phyloP scores from a whole-genome alignment of 768 basidiomycete species.

The Lentinus tigrinus region DNA sequence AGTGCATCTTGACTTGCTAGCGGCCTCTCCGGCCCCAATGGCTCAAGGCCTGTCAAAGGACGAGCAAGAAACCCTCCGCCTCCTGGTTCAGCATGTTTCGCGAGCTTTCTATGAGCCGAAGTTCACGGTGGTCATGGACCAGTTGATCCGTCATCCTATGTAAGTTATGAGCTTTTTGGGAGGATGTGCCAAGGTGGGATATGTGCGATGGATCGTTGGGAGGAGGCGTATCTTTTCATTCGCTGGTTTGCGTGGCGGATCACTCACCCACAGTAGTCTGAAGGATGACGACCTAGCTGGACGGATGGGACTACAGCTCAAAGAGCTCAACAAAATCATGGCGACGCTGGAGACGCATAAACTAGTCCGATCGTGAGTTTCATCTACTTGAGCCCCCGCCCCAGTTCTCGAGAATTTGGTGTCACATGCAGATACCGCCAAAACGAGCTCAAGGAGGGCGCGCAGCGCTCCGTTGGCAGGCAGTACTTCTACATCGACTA shows the following conservation, averaged over 20 bases:
- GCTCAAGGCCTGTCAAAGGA: constrained; percentile 52
- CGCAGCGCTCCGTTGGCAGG: constrained; percentile 81
- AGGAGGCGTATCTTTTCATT: constrained; percentile 14
- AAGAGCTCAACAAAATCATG: constrained; percentile 88
- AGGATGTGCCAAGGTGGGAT: not conserved
- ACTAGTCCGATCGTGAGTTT: constrained; percentile 71
- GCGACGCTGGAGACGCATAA: constrained; percentile 77
- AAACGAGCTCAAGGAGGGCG: constrained; percentile 88
- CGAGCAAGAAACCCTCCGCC: constrained; percentile 78
- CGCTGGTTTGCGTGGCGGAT: constrained; percentile 24
- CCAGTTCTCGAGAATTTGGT: not conserved
- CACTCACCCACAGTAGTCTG: constrained; percentile 49
- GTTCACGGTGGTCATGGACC: constrained; percentile 89
- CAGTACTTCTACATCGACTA: constrained; percentile 98
- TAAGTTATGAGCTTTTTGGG: constrained; percentile 58
- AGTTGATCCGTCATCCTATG: constrained; percentile 90
- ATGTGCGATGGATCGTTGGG: constrained; percentile 15
- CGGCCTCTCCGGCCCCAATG: constrained; percentile 24
- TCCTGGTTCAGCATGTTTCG: constrained; percentile 90
- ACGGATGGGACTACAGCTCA: constrained; percentile 83
- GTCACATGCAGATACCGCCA: constrained; percentile 67
- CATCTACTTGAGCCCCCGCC: not conserved
- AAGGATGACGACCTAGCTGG: constrained; percentile 95
- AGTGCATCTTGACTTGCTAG: not conserved
- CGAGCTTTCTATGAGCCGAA: constrained; percentile 95